Conservation (phyloP, 2,329 filamentous ascomycete species). For the Colletotrichum eremochloae region DNA sequence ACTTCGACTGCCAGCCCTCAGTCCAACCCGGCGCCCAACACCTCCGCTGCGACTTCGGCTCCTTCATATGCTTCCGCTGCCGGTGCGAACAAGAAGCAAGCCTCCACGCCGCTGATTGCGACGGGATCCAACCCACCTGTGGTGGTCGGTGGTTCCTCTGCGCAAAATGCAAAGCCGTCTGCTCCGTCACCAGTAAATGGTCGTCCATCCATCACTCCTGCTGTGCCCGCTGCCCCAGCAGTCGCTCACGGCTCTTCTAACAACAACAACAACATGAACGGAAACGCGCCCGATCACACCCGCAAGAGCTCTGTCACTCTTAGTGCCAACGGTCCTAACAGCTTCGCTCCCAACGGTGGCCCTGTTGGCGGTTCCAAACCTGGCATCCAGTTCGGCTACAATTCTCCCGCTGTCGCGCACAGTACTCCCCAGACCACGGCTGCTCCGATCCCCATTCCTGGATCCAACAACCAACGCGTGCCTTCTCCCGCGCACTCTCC, state of each 20-base stretch:
- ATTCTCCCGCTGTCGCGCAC: slow-evolving; percentile 75
- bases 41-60: slow-evolving; percentile 68
- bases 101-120: slow-evolving; percentile 71
- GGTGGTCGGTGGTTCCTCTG: slow-evolving; percentile 67
- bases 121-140: slow-evolving; percentile 69
- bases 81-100: slow-evolving; percentile 73
- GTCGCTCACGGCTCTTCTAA: slow-evolving; percentile 72
- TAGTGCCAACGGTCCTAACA: slow-evolving; percentile 82
- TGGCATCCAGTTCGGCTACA: slow-evolving; percentile 86
- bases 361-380: slow-evolving; percentile 69
- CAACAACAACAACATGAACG: slow-evolving; percentile 71
- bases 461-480: slow-evolving; percentile 72
- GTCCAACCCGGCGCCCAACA: slow-evolving; percentile 69
- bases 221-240: slow-evolving; percentile 73
- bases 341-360: slow-evolving; percentile 83
- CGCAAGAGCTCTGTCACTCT: slow-evolving; percentile 94
- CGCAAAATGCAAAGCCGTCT: slow-evolving; percentile 72
- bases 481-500: slow-evolving; percentile 90
- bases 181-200: slow-evolving; percentile 88
- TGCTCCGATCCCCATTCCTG: slow-evolving; percentile 73
- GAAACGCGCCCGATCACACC: slow-evolving; percentile 77
- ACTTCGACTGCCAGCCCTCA: slow-evolving; percentile 71
- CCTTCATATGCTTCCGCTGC: slow-evolving; percentile 77
- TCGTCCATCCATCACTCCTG: slow-evolving; percentile 78
- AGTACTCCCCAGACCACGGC: slow-evolving; percentile 72